Percentiles rank a stretch among this genome's conserved stretches.
Evolutionary conservation across 306 rosid species (phyloP).

Genomic region (Neltuma alba): DNA sequence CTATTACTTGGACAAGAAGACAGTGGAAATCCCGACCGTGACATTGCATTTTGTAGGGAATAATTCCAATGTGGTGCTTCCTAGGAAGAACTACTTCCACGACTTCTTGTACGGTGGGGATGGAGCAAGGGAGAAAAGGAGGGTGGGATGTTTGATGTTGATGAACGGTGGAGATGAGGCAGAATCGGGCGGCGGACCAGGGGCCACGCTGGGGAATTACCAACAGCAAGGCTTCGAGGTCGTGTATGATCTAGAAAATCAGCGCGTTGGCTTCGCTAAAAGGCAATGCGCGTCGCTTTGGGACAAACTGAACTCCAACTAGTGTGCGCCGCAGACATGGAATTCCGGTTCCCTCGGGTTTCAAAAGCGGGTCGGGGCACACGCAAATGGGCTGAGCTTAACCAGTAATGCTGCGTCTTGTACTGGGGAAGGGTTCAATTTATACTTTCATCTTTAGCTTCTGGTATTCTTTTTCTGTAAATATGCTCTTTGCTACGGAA

Average conservation of each 20-base stretch:
- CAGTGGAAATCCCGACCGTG: constrained; percentile 54
- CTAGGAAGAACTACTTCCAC: constrained; percentile 74
- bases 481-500: not conserved
- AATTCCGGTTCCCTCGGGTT: not conserved
- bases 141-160: constrained; percentile 88
- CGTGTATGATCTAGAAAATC: constrained; percentile 73
- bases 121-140: constrained; percentile 45
- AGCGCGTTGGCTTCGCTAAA: constrained; percentile 78
- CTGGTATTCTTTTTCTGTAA: not conserved
- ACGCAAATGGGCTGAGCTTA: not conserved
- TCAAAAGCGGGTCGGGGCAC: constrained; percentile 11
- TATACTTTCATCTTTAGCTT: constrained; percentile 36
- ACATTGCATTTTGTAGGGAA: constrained; percentile 75
- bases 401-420: not conserved
- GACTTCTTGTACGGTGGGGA: constrained; percentile 71
- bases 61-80: constrained; percentile 66
- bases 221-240: constrained; percentile 96
- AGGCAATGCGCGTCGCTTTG: constrained; percentile 83
- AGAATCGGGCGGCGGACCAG: constrained; percentile 82
- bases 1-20: constrained; percentile 50
- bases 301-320: constrained; percentile 63
- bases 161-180: constrained; percentile 90
- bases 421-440: not conserved
- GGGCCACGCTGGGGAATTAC: constrained; percentile 87
- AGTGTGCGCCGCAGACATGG: constrained; percentile 7